Conservation (phyloP, 768 basidiomycete species). For the Pholiota molesta region DNA sequence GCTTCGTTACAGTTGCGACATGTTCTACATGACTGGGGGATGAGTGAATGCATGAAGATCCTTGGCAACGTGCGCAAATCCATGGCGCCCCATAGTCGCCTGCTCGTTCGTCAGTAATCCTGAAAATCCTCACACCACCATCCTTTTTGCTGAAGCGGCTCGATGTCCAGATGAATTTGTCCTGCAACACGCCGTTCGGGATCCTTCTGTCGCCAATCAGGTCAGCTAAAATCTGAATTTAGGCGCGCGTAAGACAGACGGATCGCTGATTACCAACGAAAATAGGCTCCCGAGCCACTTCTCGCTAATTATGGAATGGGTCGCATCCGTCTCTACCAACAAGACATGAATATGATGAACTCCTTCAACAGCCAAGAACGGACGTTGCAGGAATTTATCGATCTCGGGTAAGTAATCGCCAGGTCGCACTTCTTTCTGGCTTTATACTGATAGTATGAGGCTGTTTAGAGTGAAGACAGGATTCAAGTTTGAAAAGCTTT, state of each 20-base stretch:
- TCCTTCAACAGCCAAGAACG: slow-evolving; percentile 46
- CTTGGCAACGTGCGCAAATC: slow-evolving; percentile 36
- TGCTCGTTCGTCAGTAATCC: slow-evolving; percentile 38
- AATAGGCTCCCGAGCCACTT: slow-evolving; percentile 45
- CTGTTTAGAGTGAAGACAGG: slow-evolving; percentile 1
- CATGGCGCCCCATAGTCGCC: slow-evolving; percentile 35
- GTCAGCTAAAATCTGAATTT: neutral
- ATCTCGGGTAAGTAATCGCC: slow-evolving; percentile 27
- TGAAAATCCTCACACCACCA: neutral
- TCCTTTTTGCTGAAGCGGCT: neutral
- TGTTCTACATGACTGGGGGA: slow-evolving; percentile 32
- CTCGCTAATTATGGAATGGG: slow-evolving; percentile 52
- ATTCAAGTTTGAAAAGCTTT: slow-evolving; percentile 11
- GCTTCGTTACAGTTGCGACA: neutral
- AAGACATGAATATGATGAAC: slow-evolving; percentile 50
- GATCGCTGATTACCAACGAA: neutral
- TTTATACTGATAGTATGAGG: neutral
- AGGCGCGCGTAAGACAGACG: neutral
- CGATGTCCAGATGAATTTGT: slow-evolving; percentile 37
- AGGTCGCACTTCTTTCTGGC: neutral
- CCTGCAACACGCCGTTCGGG: slow-evolving; percentile 30
- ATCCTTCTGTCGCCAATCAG: slow-evolving; percentile 7
- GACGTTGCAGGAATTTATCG: slow-evolving; percentile 40
- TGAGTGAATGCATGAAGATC: slow-evolving; percentile 36
- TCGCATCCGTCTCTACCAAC: slow-evolving; percentile 40